Percentiles rank a stretch among this genome's conserved stretches.
These are phyloP conservation scores for Tilletia indica DNA, from an alignment of 1,284 basidiomycete genomes.

Conservation along the genomic window DNA sequence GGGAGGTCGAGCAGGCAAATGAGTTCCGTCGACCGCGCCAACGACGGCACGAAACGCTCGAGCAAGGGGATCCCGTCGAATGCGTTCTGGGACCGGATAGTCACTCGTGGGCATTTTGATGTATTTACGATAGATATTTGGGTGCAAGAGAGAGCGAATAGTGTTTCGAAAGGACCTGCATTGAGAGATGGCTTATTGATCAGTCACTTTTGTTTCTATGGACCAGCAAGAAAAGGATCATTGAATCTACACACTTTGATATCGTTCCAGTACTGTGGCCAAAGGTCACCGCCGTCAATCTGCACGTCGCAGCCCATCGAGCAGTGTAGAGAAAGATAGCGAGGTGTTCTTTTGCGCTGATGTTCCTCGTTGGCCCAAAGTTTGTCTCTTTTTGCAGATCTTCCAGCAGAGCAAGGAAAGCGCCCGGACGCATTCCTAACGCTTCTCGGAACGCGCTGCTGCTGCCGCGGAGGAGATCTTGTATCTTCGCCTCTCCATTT, in stretches of 20 bases:
- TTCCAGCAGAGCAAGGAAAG: no score
- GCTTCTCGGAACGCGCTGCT: no score
- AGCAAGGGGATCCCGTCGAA: constrained; percentile 46
- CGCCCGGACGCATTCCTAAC: no score
- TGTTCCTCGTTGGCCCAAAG: not conserved
- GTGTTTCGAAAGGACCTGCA: not conserved
- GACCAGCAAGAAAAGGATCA: not conserved
- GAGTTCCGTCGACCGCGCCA: constrained; percentile 59
- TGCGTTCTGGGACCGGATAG: not conserved
- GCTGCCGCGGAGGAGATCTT: no score
- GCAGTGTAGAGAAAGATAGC: not conserved
- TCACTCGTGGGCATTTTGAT: not conserved
- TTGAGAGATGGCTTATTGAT: not conserved
- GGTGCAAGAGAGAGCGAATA: not conserved
- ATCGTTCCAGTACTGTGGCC: not conserved
- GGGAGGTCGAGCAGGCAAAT: constrained; percentile 44
- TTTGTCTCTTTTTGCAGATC: no score
- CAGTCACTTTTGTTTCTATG: not conserved
- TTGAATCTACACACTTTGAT: not conserved
- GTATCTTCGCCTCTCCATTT: no score
- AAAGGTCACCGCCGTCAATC: not conserved
- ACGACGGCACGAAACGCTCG: constrained; percentile 57
- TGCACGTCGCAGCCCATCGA: not conserved
- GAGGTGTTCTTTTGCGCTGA: not conserved
- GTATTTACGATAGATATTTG: not conserved